Conservation (phyloP, 2,329 filamentous ascomycete species). For the Fusarium temperatum region DNA sequence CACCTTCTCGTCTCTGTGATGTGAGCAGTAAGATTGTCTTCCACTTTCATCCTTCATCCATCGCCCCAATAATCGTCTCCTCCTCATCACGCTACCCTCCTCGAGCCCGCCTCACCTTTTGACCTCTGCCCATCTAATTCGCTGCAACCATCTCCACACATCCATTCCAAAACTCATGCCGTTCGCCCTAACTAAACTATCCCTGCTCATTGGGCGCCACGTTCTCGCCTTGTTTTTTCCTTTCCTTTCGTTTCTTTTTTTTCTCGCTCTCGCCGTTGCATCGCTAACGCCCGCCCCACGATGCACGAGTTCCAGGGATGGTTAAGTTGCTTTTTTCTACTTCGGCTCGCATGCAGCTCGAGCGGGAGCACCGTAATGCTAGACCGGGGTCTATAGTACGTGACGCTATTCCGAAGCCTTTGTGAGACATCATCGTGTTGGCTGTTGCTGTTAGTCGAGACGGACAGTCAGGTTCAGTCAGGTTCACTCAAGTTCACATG, state of each 20-base stretch:
- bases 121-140: slow-evolving; percentile 5
- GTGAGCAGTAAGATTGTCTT: slow-evolving; percentile 13
- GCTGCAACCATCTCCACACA: slow-evolving; percentile 22
- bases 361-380: slow-evolving; percentile 2
- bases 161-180: slow-evolving; percentile 34
- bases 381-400: background rate
- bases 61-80: slow-evolving; percentile 39
- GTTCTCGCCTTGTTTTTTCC: slow-evolving; percentile 31
- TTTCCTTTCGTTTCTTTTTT: background rate
- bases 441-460: background rate
- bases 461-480: background rate
- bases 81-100: slow-evolving; percentile 31
- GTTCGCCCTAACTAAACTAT: slow-evolving; percentile 37
- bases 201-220: slow-evolving; percentile 37
- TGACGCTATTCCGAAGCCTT: background rate
- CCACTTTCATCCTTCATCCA: slow-evolving; percentile 6
- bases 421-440: background rate
- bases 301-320: slow-evolving; percentile 13
- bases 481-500: background rate
- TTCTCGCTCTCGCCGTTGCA: background rate
- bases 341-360: slow-evolving; percentile 6
- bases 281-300: slow-evolving; percentile 23
- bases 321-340: slow-evolving; percentile 11
- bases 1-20: background rate
- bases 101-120: slow-evolving; percentile 34